Conservation (phyloP, 2,329 filamentous ascomycete genomes). For the Sphaerostilbella broomeana region DNA sequence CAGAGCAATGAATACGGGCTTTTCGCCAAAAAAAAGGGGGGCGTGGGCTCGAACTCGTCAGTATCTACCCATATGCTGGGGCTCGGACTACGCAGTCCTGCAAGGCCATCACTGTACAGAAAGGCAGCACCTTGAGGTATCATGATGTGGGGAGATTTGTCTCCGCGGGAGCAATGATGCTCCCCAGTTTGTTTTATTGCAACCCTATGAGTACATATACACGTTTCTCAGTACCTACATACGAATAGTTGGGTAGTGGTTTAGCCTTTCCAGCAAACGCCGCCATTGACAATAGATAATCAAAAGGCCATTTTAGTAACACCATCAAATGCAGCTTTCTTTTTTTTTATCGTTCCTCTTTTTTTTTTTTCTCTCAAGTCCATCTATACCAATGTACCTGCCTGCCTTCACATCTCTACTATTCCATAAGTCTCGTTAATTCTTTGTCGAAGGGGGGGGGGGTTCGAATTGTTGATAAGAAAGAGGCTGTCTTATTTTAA, state of each 20-base stretch:
- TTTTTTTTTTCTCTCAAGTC: not conserved
- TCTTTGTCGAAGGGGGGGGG: conserved; percentile 11
- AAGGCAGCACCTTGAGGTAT: not conserved
- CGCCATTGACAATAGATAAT: conserved; percentile 24
- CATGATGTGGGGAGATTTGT: conserved; percentile 31
- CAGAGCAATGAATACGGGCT: too few species aligned
- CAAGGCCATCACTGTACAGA: not conserved
- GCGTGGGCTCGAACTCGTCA: too few species aligned
- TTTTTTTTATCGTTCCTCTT: too few species aligned
- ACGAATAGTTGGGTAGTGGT: conserved; percentile 19
- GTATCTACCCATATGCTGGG: too few species aligned
- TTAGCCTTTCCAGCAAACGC: conserved; percentile 20
- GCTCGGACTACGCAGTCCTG: not conserved
- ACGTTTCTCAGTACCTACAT: conserved; percentile 23
- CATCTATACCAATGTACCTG: conserved; percentile 16
- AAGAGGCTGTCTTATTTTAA: too few species aligned
- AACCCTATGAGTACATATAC: conserved; percentile 23
- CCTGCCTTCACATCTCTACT: too few species aligned
- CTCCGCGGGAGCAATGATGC: conserved; percentile 21
- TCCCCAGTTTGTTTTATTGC: conserved; percentile 17
- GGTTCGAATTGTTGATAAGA: conserved; percentile 23
- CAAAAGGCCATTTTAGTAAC: conserved; percentile 29
- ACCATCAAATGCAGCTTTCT: conserved; percentile 30
- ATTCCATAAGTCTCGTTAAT: conserved; percentile 19
- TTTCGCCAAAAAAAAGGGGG: too few species aligned